Evolutionary conservation across 768 basidiomycete species (phyloP).

Genomic region (Suillus fuscotomentosus): DNA sequence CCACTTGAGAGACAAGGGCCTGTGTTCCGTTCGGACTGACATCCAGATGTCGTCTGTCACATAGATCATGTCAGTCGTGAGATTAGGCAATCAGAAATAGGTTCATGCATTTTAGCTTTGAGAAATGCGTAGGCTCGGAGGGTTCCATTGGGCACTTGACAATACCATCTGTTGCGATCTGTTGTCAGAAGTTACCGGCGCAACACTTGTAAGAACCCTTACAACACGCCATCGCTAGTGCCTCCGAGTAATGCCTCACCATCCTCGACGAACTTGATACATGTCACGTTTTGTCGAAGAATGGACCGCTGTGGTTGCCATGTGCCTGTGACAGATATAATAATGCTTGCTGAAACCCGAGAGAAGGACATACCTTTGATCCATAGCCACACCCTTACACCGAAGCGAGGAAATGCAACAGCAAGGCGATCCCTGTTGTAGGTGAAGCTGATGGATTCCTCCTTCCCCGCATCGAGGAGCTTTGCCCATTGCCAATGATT

Average conservation of each 20-base stretch:
- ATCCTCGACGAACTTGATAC: slow-evolving; percentile 60
- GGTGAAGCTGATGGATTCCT: slow-evolving; percentile 51
- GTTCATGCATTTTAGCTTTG: slow-evolving; percentile 54
- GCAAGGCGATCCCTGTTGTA: slow-evolving; percentile 59
- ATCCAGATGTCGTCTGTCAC: slow-evolving; percentile 51
- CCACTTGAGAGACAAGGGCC: slow-evolving; percentile 51
- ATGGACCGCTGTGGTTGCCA: slow-evolving; percentile 70
- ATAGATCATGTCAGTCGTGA: slow-evolving; percentile 12
- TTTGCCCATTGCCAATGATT: slow-evolving; percentile 58
- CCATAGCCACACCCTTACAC: slow-evolving; percentile 67
- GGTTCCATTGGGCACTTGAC: slow-evolving; percentile 65
- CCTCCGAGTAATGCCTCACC: slow-evolving; percentile 67
- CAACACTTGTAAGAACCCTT: slow-evolving; percentile 19
- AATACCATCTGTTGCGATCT: slow-evolving; percentile 53
- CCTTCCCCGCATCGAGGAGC: slow-evolving; percentile 48
- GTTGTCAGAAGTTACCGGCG: slow-evolving; percentile 11
- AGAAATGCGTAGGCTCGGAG: slow-evolving; percentile 60
- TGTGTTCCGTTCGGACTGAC: slow-evolving; percentile 47
- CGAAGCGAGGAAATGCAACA: slow-evolving; percentile 55
- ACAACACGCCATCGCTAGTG: slow-evolving; percentile 70
- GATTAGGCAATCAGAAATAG: not conserved
- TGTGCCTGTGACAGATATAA: slow-evolving; percentile 38
- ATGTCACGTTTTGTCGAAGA: slow-evolving; percentile 60
- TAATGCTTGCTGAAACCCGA: not conserved
- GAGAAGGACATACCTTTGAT: slow-evolving; percentile 42